phyloP scores from a whole-genome alignment of 768 basidiomycete species.

The Tricholoma saponaceum region DNA sequence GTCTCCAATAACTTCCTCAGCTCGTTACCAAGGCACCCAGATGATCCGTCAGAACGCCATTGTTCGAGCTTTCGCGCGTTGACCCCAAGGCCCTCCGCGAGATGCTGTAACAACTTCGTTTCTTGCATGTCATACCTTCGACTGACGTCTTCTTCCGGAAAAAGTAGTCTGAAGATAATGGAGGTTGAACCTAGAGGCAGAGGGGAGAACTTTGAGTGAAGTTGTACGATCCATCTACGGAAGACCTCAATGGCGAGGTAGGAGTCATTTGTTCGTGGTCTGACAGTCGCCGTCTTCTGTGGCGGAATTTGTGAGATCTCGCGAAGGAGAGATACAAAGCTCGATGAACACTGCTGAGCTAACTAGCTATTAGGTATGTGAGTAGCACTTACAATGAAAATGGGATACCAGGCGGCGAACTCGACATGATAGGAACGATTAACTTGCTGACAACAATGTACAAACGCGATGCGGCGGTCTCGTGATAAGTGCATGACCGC shows the following conservation, averaged over 20 bases:
- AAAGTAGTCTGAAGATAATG: conserved; percentile 70
- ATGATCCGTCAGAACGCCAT: conserved; percentile 39
- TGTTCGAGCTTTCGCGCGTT: conserved; percentile 23
- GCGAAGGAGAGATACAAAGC: conserved; percentile 47
- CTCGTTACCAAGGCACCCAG: conserved; percentile 72
- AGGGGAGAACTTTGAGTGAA: conserved; percentile 41
- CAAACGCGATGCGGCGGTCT: neutral
- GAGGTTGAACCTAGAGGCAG: conserved; percentile 51
- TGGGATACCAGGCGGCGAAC: conserved; percentile 15
- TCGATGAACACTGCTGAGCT: conserved; percentile 16
- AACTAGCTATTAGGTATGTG: neutral
- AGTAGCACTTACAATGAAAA: conserved; percentile 23
- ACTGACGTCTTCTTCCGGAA: conserved; percentile 73
- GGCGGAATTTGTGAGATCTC: conserved; percentile 37
- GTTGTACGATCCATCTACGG: conserved; percentile 37
- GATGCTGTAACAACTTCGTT: conserved; percentile 44
- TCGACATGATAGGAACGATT: conserved; percentile 9
- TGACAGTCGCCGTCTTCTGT: conserved; percentile 18
- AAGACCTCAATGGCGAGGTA: conserved; percentile 40
- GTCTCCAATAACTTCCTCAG: conserved; percentile 42
- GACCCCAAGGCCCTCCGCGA: conserved; percentile 48
- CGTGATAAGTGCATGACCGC: neutral
- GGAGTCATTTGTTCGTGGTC: conserved; percentile 12
- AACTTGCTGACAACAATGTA: neutral
- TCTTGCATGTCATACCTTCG: conserved; percentile 78